Percentiles rank a stretch among this genome's conserved stretches.
Evolutionary conservation across 176 grass and related monocot genomes (phyloP).

Genomic region (Carex littledalei): DNA sequence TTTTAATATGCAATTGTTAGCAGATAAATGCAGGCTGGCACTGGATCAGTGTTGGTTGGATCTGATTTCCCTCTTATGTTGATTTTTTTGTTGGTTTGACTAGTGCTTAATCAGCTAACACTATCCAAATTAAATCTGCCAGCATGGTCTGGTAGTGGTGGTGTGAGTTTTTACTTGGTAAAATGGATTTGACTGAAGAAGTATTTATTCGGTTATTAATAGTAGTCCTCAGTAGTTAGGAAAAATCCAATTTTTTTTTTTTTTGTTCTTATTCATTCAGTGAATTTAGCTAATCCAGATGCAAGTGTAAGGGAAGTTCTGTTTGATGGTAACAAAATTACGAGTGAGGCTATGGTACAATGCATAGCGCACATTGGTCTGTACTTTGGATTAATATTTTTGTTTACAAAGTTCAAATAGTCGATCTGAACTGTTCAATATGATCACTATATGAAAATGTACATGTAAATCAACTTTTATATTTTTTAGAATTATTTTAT

Average conservation of each 20-base stretch:
- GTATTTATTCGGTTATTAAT: not conserved
- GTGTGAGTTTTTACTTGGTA: not conserved
- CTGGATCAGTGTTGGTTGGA: not conserved
- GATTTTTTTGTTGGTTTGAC: constrained; percentile 6
- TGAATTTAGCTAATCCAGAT: not conserved
- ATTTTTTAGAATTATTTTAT: no score
- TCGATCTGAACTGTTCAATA: no score
- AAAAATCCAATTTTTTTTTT: not conserved
- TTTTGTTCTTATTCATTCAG: not conserved
- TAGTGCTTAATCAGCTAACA: not conserved
- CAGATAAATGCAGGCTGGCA: not conserved
- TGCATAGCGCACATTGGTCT: no score
- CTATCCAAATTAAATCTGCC: not conserved
- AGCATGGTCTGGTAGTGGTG: not conserved
- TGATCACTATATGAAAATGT: no score
- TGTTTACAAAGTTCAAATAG: no score
- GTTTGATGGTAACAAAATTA: not conserved
- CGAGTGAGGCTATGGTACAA: no score
- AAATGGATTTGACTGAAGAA: not conserved
- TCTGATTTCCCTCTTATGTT: not conserved
- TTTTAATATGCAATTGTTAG: constrained; percentile 2
- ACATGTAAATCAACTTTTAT: no score
- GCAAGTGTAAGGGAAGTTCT: not conserved
- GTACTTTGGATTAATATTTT: no score
- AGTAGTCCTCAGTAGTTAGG: not conserved